Base-by-base conservation (phyloP, 139 green algal species). In the Chlamydomonas sp. region DNA sequence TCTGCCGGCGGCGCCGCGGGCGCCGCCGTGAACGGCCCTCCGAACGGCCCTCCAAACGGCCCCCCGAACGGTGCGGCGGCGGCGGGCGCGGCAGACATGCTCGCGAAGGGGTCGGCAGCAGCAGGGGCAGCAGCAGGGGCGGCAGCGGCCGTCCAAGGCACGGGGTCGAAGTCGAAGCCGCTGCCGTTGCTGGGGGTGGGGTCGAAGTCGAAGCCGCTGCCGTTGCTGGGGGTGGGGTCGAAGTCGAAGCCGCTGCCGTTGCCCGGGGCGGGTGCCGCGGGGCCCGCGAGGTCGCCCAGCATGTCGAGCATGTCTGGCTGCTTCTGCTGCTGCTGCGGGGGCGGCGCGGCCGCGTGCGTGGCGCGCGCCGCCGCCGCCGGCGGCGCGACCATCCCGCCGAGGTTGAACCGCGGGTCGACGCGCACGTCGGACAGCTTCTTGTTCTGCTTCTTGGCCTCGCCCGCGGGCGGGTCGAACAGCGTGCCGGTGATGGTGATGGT, bases 381-480 rank as follows among this genome's bases (percentile, higher is more conserved):
- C 43, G 8, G 37, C 3, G 65, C 37, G 31, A 96, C 85, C 3
- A 84, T 84, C 0, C 83, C 84, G 3, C 81, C 81, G 35, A 95
- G 90, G 22, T 81, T 80, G n/a, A n/a, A n/a, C n/a, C n/a, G n/a
- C 6, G 88, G 84, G 65, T 92, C 84, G 59, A 93, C 85, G 70
- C 83, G 85, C 8, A 93, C 78, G 10, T 95, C 79, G 0, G 74
- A 82, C 29, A 95, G 81, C 76, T 87, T 89, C 73, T 94, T 92
- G 47, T 78, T 77, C 37, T 48, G 54, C 35, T 61, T 71, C 62
- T 69, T 69, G 22, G 10, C 62, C 36, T 8, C 62, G 39, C 39
- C 13, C 10, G 69, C 29, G 0, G 20, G 8, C 2, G 47, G 33
- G n/a, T 78, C 72, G 20, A 62, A 20, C 4, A 78, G 28, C 8